phyloP scores from a whole-genome alignment of 2,329 filamentous ascomycete species.

The Fusarium veterinarium region DNA sequence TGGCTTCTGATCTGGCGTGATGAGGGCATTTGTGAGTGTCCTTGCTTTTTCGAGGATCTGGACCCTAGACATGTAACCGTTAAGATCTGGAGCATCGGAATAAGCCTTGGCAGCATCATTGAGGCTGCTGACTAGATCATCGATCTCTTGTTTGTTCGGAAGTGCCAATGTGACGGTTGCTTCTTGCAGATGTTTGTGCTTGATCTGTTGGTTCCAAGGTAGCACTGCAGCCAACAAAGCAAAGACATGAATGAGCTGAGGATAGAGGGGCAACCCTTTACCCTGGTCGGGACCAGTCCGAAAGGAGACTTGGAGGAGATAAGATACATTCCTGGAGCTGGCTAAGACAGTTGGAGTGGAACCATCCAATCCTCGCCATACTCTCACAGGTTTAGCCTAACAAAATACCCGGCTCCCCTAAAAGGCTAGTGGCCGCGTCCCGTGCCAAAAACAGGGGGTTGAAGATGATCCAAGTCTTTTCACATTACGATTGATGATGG shows the following conservation, averaged over 20 bases:
- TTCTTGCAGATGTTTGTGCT: neutral
- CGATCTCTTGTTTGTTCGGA: conserved; percentile 33
- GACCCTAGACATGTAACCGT: conserved; percentile 42
- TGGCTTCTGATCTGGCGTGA: conserved; percentile 46
- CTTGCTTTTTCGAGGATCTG: conserved; percentile 45
- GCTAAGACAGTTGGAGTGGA: neutral
- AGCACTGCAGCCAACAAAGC: neutral
- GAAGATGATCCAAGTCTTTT: neutral
- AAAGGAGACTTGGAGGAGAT: neutral
- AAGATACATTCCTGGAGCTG: neutral
- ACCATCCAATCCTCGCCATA: neutral
- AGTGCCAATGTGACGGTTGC: conserved; percentile 20
- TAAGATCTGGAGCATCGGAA: conserved; percentile 39
- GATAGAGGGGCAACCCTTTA: neutral
- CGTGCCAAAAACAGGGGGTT: neutral
- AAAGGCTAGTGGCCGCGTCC: neutral
- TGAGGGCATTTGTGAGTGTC: conserved; percentile 43
- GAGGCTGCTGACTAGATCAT: conserved; percentile 34
- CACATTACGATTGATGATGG: neutral
- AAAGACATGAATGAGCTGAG: neutral
- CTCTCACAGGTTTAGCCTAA: conserved; percentile 4
- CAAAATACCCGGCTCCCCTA: neutral
- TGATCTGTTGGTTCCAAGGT: neutral
- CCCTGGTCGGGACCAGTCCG: neutral
- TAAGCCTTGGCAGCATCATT: conserved; percentile 37